Conservation (phyloP, 257 asterid species). For the Thymus mandschuricus region DNA sequence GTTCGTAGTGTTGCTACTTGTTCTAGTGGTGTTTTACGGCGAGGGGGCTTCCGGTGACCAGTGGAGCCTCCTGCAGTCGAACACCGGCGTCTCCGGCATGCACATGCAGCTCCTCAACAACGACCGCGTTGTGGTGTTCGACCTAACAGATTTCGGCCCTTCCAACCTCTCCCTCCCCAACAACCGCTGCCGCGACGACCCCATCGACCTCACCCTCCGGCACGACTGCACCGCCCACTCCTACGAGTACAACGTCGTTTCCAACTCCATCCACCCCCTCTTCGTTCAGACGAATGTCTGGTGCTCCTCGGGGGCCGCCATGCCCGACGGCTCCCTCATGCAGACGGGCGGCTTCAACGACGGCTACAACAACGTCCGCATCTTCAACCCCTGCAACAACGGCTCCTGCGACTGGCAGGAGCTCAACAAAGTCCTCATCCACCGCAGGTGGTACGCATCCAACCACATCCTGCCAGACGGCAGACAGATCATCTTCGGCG, state of each 20-base stretch:
- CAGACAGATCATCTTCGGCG: conserved; percentile 48
- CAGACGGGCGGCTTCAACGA: conserved; percentile 56
- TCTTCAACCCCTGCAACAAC: conserved; percentile 30
- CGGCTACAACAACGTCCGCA: conserved; percentile 49
- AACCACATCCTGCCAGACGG: conserved; percentile 50
- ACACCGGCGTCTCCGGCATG: conserved; percentile 62
- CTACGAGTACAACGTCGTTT: conserved; percentile 45
- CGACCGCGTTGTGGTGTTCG: conserved; percentile 61
- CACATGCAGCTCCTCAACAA: conserved; percentile 73
- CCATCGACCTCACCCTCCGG: conserved; percentile 6
- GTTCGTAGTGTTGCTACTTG: neutral
- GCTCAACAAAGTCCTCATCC: conserved; percentile 5
- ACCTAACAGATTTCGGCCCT: conserved; percentile 58
- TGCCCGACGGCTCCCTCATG: conserved; percentile 45
- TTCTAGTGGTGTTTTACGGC: neutral
- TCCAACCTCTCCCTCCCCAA: conserved; percentile 60
- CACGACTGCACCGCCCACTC: conserved; percentile 65
- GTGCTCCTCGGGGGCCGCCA: conserved; percentile 68
- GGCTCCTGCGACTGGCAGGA: conserved; percentile 47
- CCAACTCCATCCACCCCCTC: conserved; percentile 56
- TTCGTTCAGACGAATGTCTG: conserved; percentile 55
- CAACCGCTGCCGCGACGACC: conserved; percentile 42
- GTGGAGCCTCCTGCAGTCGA: conserved; percentile 47
- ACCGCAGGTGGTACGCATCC: conserved; percentile 58
- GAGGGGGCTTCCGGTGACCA: conserved; percentile 35